Evolutionary conservation across 1,284 basidiomycete genomes (phyloP).

Genomic region (Ganoderma meredithae): DNA sequence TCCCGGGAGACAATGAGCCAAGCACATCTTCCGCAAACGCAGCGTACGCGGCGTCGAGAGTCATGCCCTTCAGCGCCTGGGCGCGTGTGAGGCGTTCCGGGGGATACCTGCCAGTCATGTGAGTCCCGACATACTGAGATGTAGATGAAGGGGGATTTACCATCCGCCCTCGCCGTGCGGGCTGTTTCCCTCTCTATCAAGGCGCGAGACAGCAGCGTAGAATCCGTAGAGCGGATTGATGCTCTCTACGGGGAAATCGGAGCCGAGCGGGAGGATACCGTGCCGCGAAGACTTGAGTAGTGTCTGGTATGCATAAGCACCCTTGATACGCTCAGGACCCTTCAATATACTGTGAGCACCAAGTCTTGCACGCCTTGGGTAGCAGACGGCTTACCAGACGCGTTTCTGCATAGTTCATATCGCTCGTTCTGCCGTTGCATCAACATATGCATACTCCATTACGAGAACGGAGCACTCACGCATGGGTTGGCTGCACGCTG

Average conservation of each 20-base stretch:
- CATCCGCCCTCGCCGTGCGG: slow-evolving; percentile 86
- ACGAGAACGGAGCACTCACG: slow-evolving; percentile 52
- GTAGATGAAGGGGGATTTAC: slow-evolving; percentile 49
- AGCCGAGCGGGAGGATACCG: slow-evolving; percentile 79
- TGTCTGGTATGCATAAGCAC: slow-evolving; percentile 89
- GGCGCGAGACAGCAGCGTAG: slow-evolving; percentile 85
- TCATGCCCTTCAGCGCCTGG: slow-evolving; percentile 87
- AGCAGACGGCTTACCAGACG: slow-evolving; percentile 61
- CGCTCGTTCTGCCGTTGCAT: slow-evolving; percentile 68
- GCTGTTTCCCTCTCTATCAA: slow-evolving; percentile 72
- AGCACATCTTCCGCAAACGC: slow-evolving; percentile 78
- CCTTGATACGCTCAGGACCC: slow-evolving; percentile 82
- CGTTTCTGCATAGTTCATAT: slow-evolving; percentile 91
- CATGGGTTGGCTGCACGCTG: slow-evolving; percentile 94
- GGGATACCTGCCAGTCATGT: slow-evolving; percentile 61
- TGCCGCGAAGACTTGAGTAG: slow-evolving; percentile 66
- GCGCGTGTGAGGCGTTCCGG: slow-evolving; percentile 75
- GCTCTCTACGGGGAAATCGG: slow-evolving; percentile 91
- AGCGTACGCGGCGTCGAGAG: slow-evolving; percentile 86
- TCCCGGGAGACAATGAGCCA: slow-evolving; percentile 76
- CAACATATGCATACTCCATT: slow-evolving; percentile 10
- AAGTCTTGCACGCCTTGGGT: neutral
- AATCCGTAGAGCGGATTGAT: slow-evolving; percentile 86
- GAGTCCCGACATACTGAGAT: neutral
- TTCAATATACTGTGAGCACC: slow-evolving; percentile 37